Base-by-base conservation (phyloP, 2,329 filamentous ascomycete species). In the Aspergillus intermedius region DNA sequence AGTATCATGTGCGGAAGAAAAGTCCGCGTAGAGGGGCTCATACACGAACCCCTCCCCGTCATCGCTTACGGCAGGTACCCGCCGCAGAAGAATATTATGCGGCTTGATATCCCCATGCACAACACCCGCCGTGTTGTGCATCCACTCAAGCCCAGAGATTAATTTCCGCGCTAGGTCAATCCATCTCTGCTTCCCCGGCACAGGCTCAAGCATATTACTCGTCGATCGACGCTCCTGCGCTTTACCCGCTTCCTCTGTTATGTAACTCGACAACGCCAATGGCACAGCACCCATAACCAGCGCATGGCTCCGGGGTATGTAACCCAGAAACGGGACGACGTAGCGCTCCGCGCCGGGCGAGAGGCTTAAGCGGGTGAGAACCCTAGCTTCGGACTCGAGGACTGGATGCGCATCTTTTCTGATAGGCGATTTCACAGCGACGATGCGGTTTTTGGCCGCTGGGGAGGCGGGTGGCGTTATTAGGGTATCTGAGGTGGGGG, bases 71-170 rank as follows among this genome's bases (percentile, higher is more conserved):
- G 50, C 49, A n/a, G 52, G 42, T 4, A 58, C 51, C 19, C 59
- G 55, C 3, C 59, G 61, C 2, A 76, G 60, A 1, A 75, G 61
- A 23, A 75, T 60, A 37, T 75, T 76, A 42, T 69, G 66, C 4
- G 71, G 72, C 51, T 76, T 76, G 57, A 76, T 69, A 57, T 76
- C 73, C 1, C 72, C 73, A 53, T 77, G 74, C 2, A 76, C 65
- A 3, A 76, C 62, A 4, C 64, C 62, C 2, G 66, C 61, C 3
- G 54, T 52, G 30, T 58, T 54, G 45, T 77, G 74, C 5, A 77
- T 60, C 70, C 73, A 77, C 6, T 58, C 55, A 2, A 77, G 61
- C 1, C 71, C 67, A 6, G 54, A 47, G 44, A 75, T 68, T 9
- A 77, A 62, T 44, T 66, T 64, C 34, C 57, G 54, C 12, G 73